Evolutionary conservation across 2,329 filamentous ascomycete genomes (phyloP), one percentile per base, ranked within the genome.

Genomic region (Fusarium coffeatum): DNA sequence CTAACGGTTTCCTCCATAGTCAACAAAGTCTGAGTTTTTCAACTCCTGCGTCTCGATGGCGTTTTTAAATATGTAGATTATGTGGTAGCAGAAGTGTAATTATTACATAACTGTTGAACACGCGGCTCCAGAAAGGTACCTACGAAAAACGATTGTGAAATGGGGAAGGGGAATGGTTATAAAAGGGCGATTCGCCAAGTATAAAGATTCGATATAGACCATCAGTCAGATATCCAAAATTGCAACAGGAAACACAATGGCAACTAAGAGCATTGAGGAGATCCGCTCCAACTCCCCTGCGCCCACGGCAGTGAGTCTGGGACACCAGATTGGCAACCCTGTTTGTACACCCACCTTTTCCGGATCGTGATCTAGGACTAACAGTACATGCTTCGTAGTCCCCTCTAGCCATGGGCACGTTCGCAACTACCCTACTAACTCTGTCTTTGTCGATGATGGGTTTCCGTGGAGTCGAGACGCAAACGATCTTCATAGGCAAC

Each of bases 401-500:
- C 1, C 67, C 75, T 15, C 46, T 76, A 3, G 76, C 76, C 3
- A 77, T 77, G 74, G 76, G 74, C 5, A 74, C 71, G 2, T 77
- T 77, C 27, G 76, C 76, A 1, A 76, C 75, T 6, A 76, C 76
- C 0, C 58, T 77, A 0, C 56, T 76, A 5, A 72, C 67, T 9
- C 42, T 77, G 4, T 77, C 75, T 10, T 46, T 77, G 15, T 64
- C 72, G 3, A 74, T 77, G 74, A 77, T 77, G 75, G 72, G 72
- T 8, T 73, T 76, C 48, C 73, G 75, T 8, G 76, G 71, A 6
- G 76, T 77, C 4, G 45, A 65, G 15, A 70, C 55, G 6, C 75
- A 77, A 61, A 77, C 73, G 0, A 56, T 77, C 22, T 77, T 77
- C 41, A 62, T 77, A 23, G 76, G 67, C 7, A 69, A 77, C 22